Evolutionary conservation across 805 yeast genomes (phyloP), one percentile per base, ranked within the genome.

Genomic region (Saccharomycopsis capsularis): DNA sequence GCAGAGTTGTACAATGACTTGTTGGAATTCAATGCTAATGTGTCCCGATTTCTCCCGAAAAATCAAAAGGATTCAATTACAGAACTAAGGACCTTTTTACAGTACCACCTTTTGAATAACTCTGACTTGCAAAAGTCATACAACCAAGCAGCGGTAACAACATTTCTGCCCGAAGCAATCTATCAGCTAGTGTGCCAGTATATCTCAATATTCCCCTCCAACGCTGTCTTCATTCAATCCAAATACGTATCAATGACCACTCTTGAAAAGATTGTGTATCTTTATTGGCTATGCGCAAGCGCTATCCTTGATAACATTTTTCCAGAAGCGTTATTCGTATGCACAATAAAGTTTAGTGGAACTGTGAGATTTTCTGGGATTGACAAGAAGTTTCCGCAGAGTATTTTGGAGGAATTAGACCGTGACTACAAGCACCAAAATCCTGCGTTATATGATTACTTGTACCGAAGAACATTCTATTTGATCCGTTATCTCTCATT

Each of bases 231-330:
- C n/a, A 36, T 44, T 16, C 16, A 21, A n/a, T 19, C 3, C 23
- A 44, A 37, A n/a, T n/a, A 37, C 15, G n/a, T 15, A 6, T 38
- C 42, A 4, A 24, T 44, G 35, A 15, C 35, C 38, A 34, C 38
- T 13, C 5, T 46, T 23, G 45, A 50, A 23, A n/a, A 25, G 27
- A 46, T 50, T 18, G 36, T 25, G 24, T 27, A 24, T 6, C 25
- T 50, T 4, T 46, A 46, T 27, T 47, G 54, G 48, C 18, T 50
- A 3, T 41, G 32, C 9, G 11, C 27, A n/a, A 13, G 36, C 16
- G 16, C 38, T 9, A 22, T 46, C 4, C 23, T 50, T 4, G 54
- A 50, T 21, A 43, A 30, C 23, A n/a, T 50, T 3, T 50, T 50
- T 19, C 45, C 54, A 6, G 51, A 46, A 16, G 13, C 38, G 3